Conservation (phyloP, 2,329 filamentous ascomycete genomes). For the Ophiostoma australiae region DNA sequence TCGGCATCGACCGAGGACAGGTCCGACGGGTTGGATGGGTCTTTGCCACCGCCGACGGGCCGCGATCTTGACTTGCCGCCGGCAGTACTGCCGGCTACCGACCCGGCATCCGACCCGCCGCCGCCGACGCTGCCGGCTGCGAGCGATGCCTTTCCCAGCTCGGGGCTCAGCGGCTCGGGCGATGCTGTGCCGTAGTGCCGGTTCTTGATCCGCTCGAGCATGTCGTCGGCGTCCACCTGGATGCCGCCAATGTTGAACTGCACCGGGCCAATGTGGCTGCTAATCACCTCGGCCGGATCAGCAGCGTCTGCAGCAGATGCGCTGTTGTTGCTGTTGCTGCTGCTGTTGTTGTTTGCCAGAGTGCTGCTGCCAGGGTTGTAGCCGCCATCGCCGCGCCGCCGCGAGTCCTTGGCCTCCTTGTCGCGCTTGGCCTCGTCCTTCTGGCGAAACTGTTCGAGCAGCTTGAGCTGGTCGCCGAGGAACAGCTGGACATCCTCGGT, state of each 20-base stretch:
- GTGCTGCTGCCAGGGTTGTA: conserved; percentile 21
- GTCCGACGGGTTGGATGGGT: neutral
- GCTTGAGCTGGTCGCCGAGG: conserved; percentile 66
- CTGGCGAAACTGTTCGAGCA: conserved; percentile 62
- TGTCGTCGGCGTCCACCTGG: conserved; percentile 90
- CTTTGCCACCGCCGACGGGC: neutral
- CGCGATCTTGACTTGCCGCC: conserved; percentile 2
- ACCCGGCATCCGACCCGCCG: conserved; percentile 4
- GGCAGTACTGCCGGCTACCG: neutral
- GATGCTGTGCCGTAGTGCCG: conserved; percentile 48
- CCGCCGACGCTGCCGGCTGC: conserved; percentile 32
- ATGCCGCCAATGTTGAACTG: conserved; percentile 99
- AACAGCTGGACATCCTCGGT: conserved; percentile 75
- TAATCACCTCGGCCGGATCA: conserved; percentile 41
- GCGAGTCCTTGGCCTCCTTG: conserved; percentile 37
- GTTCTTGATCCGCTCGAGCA: conserved; percentile 76
- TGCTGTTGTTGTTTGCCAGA: conserved; percentile 25
- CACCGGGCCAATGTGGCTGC: conserved; percentile 85
- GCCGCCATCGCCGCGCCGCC: conserved; percentile 20
- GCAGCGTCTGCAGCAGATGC: conserved; percentile 18
- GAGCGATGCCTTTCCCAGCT: conserved; percentile 32
- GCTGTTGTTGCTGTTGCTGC: neutral
- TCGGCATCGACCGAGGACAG: conserved; percentile 48
- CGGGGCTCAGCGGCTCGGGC: conserved; percentile 40
- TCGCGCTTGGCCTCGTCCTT: conserved; percentile 41